Conservation (phyloP, 2,329 filamentous ascomycete species). For the Apiospora arundinis region DNA sequence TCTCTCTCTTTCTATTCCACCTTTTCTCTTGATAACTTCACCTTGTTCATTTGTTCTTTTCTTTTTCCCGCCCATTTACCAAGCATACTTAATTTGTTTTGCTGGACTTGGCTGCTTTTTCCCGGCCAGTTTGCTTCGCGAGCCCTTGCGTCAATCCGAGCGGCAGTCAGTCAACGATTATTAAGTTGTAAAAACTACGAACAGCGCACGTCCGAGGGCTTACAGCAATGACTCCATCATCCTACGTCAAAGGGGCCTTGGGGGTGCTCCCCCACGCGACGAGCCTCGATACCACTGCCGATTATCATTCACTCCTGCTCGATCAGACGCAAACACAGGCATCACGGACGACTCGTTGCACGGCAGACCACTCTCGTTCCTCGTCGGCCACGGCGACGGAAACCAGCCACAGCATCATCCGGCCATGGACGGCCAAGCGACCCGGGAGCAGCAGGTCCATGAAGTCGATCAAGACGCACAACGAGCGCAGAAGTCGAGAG, state of each 20-base stretch:
- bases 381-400: neutral
- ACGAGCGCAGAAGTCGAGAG: neutral
- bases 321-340: neutral
- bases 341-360: neutral
- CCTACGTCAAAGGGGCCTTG: slow-evolving; percentile 3
- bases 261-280: slow-evolving; percentile 1
- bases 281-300: slow-evolving; percentile 17
- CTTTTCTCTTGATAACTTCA: neutral
- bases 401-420: neutral
- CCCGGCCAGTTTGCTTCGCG: neutral
- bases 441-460: slow-evolving; percentile 23
- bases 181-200: slow-evolving; percentile 4
- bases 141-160: neutral
- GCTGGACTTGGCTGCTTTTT: neutral
- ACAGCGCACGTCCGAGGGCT: slow-evolving; percentile 14
- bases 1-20: neutral
- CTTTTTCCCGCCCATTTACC: neutral
- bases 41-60: neutral
- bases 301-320: slow-evolving; percentile 13
- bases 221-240: neutral
- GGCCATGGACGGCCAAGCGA: slow-evolving; percentile 16
- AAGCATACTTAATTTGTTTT: neutral
- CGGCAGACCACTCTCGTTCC: neutral
- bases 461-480: slow-evolving; percentile 24
- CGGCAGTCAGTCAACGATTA: neutral